Conservation (phyloP, 2,329 filamentous ascomycete genomes). For the Corinectria fuckeliana region DNA sequence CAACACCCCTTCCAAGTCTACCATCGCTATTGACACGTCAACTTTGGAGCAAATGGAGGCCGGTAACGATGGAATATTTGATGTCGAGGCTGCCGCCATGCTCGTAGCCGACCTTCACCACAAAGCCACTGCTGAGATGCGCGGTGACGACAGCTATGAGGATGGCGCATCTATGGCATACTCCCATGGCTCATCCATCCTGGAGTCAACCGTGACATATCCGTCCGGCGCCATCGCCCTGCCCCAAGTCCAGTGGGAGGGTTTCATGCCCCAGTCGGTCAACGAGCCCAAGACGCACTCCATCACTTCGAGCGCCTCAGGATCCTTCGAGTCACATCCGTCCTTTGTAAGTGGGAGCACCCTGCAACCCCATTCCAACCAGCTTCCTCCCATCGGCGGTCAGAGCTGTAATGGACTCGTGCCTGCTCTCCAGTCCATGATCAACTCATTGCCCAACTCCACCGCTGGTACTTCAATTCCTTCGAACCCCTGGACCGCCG, state of each 20-base stretch:
- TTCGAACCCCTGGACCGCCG: conserved; percentile 75
- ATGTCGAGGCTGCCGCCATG: conserved; percentile 97
- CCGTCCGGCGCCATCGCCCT: conserved; percentile 80
- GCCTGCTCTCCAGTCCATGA: conserved; percentile 73
- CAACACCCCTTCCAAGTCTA: conserved; percentile 73
- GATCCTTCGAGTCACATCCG: conserved; percentile 71
- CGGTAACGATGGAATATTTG: conserved; percentile 88
- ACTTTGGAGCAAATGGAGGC: conserved; percentile 92
- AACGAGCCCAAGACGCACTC: conserved; percentile 79
- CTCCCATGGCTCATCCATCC: conserved; percentile 72
- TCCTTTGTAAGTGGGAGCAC: conserved; percentile 67
- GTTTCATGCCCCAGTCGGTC: conserved; percentile 75
- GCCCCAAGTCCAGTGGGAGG: conserved; percentile 90
- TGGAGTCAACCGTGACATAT: conserved; percentile 81
- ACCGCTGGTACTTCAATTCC: conserved; percentile 74
- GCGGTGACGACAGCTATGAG: conserved; percentile 62
- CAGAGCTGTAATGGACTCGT: conserved; percentile 66
- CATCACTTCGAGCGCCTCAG: conserved; percentile 68
- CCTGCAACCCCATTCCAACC: conserved; percentile 62
- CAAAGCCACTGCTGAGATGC: conserved; percentile 80
- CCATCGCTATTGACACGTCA: conserved; percentile 80
- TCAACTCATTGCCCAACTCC: conserved; percentile 73
- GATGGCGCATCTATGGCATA: conserved; percentile 70
- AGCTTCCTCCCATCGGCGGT: conserved; percentile 73
- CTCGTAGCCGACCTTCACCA: conserved; percentile 98